These are phyloP conservation scores for Pluteus cervinus DNA, from an alignment of 768 basidiomycete genomes.

Conservation along the genomic window DNA sequence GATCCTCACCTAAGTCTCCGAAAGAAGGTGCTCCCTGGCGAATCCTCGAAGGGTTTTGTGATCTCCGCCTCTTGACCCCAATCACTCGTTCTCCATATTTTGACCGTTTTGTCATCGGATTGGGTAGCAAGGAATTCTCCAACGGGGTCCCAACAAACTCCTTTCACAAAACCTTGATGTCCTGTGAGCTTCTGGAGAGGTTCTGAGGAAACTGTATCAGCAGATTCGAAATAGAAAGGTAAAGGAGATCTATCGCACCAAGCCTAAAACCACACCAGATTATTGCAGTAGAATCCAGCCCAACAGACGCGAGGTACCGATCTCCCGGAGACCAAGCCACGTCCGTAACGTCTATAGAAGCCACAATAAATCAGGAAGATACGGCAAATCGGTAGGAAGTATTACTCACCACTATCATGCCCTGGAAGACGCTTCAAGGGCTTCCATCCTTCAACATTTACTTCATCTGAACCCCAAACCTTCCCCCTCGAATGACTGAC, in stretches of 20 bases:
- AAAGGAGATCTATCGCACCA: conserved; percentile 47
- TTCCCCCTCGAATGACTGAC: conserved; percentile 74
- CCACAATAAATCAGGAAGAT: conserved; percentile 3
- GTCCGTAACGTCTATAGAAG: conserved; percentile 78
- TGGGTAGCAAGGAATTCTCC: conserved; percentile 97
- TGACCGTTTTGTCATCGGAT: conserved; percentile 94
- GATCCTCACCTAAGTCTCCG: conserved; percentile 68
- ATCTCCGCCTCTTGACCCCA: conserved; percentile 86
- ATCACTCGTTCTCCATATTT: conserved; percentile 93
- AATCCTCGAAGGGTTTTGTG: conserved; percentile 86
- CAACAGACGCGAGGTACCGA: conserved; percentile 88
- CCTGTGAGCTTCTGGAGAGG: conserved; percentile 77
- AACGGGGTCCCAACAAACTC: conserved; percentile 98
- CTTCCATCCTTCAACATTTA: conserved; percentile 98
- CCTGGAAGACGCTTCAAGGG: conserved; percentile 87
- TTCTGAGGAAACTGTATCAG: conserved; percentile 38
- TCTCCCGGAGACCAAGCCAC: conserved; percentile 95
- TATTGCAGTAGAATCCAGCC: conserved; percentile 84
- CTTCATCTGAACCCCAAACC: conserved; percentile 91
- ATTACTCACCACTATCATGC: conserved; percentile 80
- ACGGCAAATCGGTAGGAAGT: background rate
- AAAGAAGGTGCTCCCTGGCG: conserved; percentile 94
- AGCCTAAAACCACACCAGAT: conserved; percentile 94
- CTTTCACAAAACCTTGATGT: conserved; percentile 97
- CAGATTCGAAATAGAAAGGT: background rate